phyloP scores from a whole-genome alignment of 2,329 filamentous ascomycete genomes.

The Pseudocercospora crystallina region DNA sequence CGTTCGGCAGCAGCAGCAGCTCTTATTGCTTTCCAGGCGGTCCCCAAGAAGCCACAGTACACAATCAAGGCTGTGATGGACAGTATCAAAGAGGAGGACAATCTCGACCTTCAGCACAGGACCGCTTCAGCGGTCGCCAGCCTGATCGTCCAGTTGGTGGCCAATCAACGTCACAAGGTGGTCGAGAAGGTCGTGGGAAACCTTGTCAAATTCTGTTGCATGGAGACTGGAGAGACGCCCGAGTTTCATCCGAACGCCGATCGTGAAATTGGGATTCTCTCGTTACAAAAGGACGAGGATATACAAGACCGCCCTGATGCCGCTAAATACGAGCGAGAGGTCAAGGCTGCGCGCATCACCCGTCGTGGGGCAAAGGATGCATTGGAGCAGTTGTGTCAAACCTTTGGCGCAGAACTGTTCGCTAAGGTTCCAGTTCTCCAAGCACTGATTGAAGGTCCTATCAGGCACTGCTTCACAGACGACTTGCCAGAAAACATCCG shows the following conservation, averaged over 20 bases:
- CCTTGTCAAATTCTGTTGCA: constrained; percentile 93
- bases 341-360: constrained; percentile 84
- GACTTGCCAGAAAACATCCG: constrained; percentile 68
- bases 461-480: constrained; percentile 70
- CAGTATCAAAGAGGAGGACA: constrained; percentile 93
- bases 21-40: constrained; percentile 77
- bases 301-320: constrained; percentile 89
- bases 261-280: constrained; percentile 79
- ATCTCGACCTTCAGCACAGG: constrained; percentile 79
- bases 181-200: constrained; percentile 96
- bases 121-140: constrained; percentile 81
- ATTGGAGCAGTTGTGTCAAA: constrained; percentile 78
- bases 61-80: constrained; percentile 99
- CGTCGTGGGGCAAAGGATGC: constrained; percentile 92
- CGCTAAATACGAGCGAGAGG: constrained; percentile 84
- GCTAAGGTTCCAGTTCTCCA: constrained; percentile 81
- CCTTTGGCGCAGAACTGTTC: constrained; percentile 76
- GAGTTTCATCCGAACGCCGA: constrained; percentile 83
- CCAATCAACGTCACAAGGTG: constrained; percentile 74
- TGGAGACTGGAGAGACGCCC: constrained; percentile 95
- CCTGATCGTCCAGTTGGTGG: constrained; percentile 83
- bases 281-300: constrained; percentile 95
- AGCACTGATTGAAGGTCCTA: constrained; percentile 76
- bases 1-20: constrained; percentile 83
- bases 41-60: constrained; percentile 89